These are phyloP conservation scores for Colletotrichum nymphaeae DNA, from an alignment of 2,329 filamentous ascomycete genomes.

Conservation along the genomic window DNA sequence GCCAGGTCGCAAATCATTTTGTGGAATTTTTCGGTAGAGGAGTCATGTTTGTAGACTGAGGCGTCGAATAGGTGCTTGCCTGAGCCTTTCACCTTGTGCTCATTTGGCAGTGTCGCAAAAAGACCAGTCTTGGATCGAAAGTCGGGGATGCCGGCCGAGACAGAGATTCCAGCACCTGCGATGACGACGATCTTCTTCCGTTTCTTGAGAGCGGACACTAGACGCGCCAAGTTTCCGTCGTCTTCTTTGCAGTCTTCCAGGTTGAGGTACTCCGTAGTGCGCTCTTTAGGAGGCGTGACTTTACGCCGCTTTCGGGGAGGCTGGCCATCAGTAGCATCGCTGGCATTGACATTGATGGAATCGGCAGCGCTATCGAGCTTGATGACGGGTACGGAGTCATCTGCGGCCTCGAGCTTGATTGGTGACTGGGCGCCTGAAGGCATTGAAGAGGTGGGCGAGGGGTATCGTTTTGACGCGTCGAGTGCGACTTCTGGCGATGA, in stretches of 20 bases:
- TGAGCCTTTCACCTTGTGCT: constrained; percentile 92
- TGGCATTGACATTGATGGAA: constrained; percentile 39
- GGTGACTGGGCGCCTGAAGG: constrained; percentile 64
- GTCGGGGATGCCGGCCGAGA: constrained; percentile 95
- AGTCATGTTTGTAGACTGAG: constrained; percentile 94
- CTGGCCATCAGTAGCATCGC: constrained; percentile 73
- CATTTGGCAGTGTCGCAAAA: constrained; percentile 84
- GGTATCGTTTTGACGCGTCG: constrained; percentile 59
- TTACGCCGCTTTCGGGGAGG: constrained; percentile 83
- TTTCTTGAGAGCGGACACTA: constrained; percentile 81
- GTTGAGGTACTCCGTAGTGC: constrained; percentile 86
- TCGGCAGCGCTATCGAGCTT: constrained; percentile 40
- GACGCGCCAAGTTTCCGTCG: constrained; percentile 70
- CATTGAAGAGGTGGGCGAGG: constrained; percentile 57
- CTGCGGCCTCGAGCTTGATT: constrained; percentile 54
- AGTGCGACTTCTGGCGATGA: constrained; percentile 51
- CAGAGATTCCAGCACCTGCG: constrained; percentile 95
- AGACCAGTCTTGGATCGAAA: constrained; percentile 93
- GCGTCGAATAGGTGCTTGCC: constrained; percentile 98
- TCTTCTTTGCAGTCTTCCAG: constrained; percentile 63
- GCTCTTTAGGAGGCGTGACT: constrained; percentile 69
- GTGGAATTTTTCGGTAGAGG: constrained; percentile 90
- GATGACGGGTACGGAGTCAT: constrained; percentile 42
- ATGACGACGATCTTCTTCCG: constrained; percentile 98
- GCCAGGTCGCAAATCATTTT: constrained; percentile 94